Evolutionary conservation across 1,139 yeast genomes (phyloP).

Genomic region (Kodamaea ohmeri): DNA sequence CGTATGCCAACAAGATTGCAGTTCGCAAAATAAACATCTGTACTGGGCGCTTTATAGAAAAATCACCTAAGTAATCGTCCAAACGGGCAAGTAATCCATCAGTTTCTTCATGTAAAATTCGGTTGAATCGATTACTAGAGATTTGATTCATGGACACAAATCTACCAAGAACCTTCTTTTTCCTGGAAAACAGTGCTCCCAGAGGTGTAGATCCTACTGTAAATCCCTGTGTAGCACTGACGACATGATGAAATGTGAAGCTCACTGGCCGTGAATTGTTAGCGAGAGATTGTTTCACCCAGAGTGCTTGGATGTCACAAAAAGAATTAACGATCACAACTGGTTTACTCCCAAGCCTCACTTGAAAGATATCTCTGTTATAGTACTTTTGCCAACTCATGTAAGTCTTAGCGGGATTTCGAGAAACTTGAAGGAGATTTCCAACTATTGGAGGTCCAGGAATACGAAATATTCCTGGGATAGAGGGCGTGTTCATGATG

Average conservation of each 20-base stretch:
- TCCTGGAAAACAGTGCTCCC: slow-evolving; percentile 49
- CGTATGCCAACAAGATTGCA: slow-evolving; percentile 60
- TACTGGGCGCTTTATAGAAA: slow-evolving; percentile 41
- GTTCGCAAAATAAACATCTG: slow-evolving; percentile 58
- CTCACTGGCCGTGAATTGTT: slow-evolving; percentile 66
- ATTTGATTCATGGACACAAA: slow-evolving; percentile 3
- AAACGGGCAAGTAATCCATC: not conserved
- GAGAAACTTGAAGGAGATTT: slow-evolving; percentile 44
- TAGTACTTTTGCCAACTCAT: slow-evolving; percentile 45
- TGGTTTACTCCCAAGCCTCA: slow-evolving; percentile 55
- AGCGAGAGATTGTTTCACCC: slow-evolving; percentile 52
- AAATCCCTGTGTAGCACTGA: slow-evolving; percentile 60
- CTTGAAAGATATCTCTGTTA: slow-evolving; percentile 53
- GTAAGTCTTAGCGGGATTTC: slow-evolving; percentile 53
- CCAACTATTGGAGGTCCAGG: slow-evolving; percentile 57
- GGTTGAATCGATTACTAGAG: slow-evolving; percentile 19
- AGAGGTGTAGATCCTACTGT: slow-evolving; percentile 80
- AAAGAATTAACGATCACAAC: slow-evolving; percentile 66
- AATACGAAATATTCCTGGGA: slow-evolving; percentile 39
- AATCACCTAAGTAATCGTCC: slow-evolving; percentile 12
- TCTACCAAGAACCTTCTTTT: slow-evolving; percentile 54
- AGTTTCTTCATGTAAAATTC: slow-evolving; percentile 44
- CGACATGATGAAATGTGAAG: slow-evolving; percentile 65
- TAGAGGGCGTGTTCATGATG: slow-evolving; percentile 19
- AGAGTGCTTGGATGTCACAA: slow-evolving; percentile 50